phyloP scores from a whole-genome alignment of 495 filamentous ascomycete species.

The Penicillium samsonianum region DNA sequence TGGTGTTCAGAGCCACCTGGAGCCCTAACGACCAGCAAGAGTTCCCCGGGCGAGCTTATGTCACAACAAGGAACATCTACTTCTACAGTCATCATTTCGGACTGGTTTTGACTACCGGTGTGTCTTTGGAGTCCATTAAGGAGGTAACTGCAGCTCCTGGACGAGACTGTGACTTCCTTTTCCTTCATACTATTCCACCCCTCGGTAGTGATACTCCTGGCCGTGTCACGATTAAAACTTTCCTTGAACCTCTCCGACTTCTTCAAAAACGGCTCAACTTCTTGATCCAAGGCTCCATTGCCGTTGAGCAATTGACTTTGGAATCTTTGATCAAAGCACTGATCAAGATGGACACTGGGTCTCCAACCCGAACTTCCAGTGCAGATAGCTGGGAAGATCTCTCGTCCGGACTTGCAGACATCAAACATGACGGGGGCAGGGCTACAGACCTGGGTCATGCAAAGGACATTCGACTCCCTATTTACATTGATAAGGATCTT shows the following conservation, averaged over 20 bases:
- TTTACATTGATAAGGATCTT: conserved; percentile 64
- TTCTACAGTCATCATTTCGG: conserved; percentile 96
- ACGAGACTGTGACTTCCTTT: conserved; percentile 90
- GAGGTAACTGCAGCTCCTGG: conserved; percentile 91
- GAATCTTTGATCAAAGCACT: conserved; percentile 66
- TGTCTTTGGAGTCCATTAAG: conserved; percentile 70
- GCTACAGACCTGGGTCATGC: conserved; percentile 34
- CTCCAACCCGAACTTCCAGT: conserved; percentile 64
- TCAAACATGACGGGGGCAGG: conserved; percentile 22
- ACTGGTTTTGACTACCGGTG: conserved; percentile 78
- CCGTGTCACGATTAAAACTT: conserved; percentile 83
- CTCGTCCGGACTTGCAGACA: conserved; percentile 56
- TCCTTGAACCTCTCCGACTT: conserved; percentile 81
- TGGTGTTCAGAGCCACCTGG: conserved; percentile 77
- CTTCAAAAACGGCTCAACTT: conserved; percentile 83
- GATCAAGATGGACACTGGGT: conserved; percentile 67
- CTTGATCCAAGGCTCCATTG: conserved; percentile 72
- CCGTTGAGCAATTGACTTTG: conserved; percentile 60
- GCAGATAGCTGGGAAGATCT: conserved; percentile 94
- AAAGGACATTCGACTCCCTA: conserved; percentile 58
- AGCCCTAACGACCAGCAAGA: conserved; percentile 76
- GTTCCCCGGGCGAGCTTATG: conserved; percentile 84
- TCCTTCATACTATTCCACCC: conserved; percentile 72
- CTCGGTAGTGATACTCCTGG: conserved; percentile 63
- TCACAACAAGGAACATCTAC: conserved; percentile 82